Conservation (phyloP, 2,329 filamentous ascomycete species). For the Aureobasidium mangrovei region DNA sequence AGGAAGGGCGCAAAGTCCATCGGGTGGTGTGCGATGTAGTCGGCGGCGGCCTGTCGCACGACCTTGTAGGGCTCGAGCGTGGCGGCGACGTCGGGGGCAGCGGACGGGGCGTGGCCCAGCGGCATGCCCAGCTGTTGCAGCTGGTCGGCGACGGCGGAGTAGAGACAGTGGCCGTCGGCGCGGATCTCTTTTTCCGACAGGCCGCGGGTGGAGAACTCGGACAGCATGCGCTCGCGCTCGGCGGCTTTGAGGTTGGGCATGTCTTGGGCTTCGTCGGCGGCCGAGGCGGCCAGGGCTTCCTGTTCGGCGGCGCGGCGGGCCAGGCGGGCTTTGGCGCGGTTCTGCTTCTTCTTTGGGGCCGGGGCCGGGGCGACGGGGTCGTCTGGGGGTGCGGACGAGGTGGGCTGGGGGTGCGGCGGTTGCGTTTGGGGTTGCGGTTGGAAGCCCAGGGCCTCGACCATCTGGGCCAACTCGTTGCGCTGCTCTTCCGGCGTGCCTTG, state of each 20-base stretch:
- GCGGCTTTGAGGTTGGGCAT: constrained; percentile 64
- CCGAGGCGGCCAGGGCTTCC: constrained; percentile 57
- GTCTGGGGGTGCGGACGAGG: constrained; percentile 16
- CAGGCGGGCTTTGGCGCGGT: constrained; percentile 82
- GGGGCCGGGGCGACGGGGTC: constrained; percentile 5
- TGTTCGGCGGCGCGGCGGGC: constrained; percentile 82
- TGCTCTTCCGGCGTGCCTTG: not conserved
- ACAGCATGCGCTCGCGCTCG: constrained; percentile 63
- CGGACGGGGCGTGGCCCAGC: constrained; percentile 25
- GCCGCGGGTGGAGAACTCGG: constrained; percentile 52
- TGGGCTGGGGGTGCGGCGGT: constrained; percentile 12
- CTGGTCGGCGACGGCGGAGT: constrained; percentile 83
- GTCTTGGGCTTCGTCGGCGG: constrained; percentile 63
- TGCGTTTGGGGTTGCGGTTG: not conserved
- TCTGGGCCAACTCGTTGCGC: too few species aligned
- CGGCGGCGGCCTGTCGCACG: constrained; percentile 63
- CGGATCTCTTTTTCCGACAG: constrained; percentile 70
- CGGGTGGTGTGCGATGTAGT: constrained; percentile 63
- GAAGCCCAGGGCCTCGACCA: not conserved
- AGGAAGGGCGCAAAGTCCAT: constrained; percentile 83
- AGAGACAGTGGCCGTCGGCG: constrained; percentile 91
- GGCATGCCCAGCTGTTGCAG: constrained; percentile 37
- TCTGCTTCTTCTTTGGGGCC: constrained; percentile 58
- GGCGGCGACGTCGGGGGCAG: constrained; percentile 15
- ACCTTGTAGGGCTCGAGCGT: constrained; percentile 45